Percentiles rank a stretch among this genome's conserved stretches.
Evolutionary conservation across 73 alveolate genomes (phyloP).

Genomic region (Tetrahymena malaccensis): DNA sequence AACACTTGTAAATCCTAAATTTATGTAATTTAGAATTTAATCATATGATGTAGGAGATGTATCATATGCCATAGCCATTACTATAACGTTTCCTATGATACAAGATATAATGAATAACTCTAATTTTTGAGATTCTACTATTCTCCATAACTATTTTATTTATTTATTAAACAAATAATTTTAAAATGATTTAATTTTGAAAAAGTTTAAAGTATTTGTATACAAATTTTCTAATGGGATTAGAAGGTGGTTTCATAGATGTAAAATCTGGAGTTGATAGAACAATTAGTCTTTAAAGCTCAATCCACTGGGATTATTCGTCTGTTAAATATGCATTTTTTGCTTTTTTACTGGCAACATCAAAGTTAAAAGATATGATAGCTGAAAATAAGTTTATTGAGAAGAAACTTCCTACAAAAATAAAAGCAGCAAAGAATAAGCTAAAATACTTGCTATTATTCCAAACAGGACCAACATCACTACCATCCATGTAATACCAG

Average conservation of each 20-base stretch:
- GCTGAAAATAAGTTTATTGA: conserved; percentile 86
- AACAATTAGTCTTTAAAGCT: conserved; percentile 37
- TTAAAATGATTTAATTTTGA: conserved; percentile 44
- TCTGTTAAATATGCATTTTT: conserved; percentile 27
- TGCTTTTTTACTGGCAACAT: conserved; percentile 68
- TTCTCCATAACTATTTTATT: conserved; percentile 36
- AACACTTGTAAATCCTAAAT: conserved; percentile 68
- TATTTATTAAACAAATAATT: conserved; percentile 33
- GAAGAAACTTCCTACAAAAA: conserved; percentile 72
- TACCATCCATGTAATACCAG: conserved; percentile 49
- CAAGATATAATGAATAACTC: conserved; percentile 71
- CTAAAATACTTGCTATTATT: conserved; percentile 3
- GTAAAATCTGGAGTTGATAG: conserved; percentile 57
- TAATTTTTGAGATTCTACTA: conserved; percentile 44
- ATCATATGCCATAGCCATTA: conserved; percentile 75
- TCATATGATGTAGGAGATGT: conserved; percentile 46
- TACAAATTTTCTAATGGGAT: conserved; percentile 24
- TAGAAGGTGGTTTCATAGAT: conserved; percentile 38
- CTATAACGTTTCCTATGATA: conserved; percentile 64
- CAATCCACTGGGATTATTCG: conserved; percentile 58
- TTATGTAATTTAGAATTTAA: conserved; percentile 38
- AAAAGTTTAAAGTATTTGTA: conserved; percentile 9
- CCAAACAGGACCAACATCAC: conserved; percentile 36
- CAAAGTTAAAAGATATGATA: conserved; percentile 77
- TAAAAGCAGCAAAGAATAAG: conserved; percentile 64